Base-by-base conservation (phyloP, 495 filamentous ascomycete species). In the Halenospora varia region DNA sequence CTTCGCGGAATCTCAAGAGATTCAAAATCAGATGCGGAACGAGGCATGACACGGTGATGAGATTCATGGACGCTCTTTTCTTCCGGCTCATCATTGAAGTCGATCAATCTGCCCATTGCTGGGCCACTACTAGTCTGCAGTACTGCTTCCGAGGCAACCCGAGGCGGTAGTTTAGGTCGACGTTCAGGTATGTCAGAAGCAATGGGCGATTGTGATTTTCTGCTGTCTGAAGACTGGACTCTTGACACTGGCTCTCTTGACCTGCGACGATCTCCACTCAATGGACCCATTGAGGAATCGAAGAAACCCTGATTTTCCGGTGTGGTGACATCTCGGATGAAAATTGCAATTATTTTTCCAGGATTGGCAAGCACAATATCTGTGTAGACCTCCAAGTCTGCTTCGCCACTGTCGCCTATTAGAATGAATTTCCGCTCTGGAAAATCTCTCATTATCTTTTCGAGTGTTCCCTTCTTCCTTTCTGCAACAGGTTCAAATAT, bases 401-500 rank as follows among this genome's bases (percentile, higher is more conserved):
- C 93, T 70, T 98, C 94, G 19, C 94, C 94, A 63, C 92, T 96
- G 64, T 98, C 94, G 2, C 94, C 94, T 26, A 96, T 86, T 0
- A 99, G 79, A 9, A 99, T 81, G 69, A 97, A 99, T 59, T 84
- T 88, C 45, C 95, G 78, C 48, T 92, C 78, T 0, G 94, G 94
- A 66, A 97, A 99, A 65, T 99, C 94, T 18, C 80, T 75, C 60
- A 97, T 72, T 29, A 99, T 88, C 59, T 81, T 86, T 60, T 96
- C 92, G 1, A 99, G 74, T 0, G 88, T 88, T 0, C 84, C 83
- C 68, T 89, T 93, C 74, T 99, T 99, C 44, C 92, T 76, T 71
- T 97, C 94, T 0, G 93, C 90, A 2, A 96, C 94, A 18, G 94
- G 95, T 71, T 99, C 94, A 61, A 99, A 97, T 42, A 99, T 96